phyloP scores from a whole-genome alignment of 2,329 filamentous ascomycete species.

The Cytospora piceicola region DNA sequence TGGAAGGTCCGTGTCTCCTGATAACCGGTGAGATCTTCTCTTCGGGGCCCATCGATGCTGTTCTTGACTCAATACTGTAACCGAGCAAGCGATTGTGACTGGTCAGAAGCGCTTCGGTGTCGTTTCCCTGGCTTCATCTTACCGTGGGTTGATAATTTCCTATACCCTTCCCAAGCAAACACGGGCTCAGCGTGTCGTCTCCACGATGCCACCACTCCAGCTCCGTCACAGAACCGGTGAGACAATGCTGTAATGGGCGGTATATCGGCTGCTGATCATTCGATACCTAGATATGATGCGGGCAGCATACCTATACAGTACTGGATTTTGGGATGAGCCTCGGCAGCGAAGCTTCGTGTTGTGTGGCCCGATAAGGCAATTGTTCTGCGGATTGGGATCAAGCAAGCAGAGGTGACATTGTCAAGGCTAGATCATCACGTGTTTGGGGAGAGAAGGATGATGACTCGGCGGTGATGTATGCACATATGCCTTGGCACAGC shows the following conservation, averaged over 20 bases:
- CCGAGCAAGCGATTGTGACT: slow-evolving; percentile 11
- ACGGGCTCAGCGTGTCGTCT: too few relatives aligned
- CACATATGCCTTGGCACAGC: not conserved
- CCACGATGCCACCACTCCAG: not conserved
- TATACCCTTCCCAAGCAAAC: not conserved
- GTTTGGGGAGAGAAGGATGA: not conserved
- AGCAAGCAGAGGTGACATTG: slow-evolving; percentile 1
- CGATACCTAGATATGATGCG: slow-evolving; percentile 7
- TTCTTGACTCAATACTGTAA: not conserved
- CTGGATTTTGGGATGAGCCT: not conserved
- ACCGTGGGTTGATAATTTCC: not conserved
- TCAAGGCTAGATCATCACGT: not conserved
- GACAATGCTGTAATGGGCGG: not conserved
- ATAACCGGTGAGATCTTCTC: not conserved
- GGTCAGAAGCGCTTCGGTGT: slow-evolving; percentile 2
- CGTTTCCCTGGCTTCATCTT: not conserved
- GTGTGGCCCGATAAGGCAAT: not conserved
- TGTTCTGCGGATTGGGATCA: not conserved
- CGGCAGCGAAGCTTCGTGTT: not conserved
- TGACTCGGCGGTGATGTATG: not conserved
- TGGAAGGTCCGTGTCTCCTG: slow-evolving; percentile 1
- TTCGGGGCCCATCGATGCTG: not conserved
- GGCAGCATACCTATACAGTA: not conserved
- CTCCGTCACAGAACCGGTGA: not conserved
- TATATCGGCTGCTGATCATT: not conserved